Percentiles rank a stretch among this genome's conserved stretches.
Conservation (phyloP, 1,139 yeast species). For the Kurtzmaniella quercitrusa region DNA sequence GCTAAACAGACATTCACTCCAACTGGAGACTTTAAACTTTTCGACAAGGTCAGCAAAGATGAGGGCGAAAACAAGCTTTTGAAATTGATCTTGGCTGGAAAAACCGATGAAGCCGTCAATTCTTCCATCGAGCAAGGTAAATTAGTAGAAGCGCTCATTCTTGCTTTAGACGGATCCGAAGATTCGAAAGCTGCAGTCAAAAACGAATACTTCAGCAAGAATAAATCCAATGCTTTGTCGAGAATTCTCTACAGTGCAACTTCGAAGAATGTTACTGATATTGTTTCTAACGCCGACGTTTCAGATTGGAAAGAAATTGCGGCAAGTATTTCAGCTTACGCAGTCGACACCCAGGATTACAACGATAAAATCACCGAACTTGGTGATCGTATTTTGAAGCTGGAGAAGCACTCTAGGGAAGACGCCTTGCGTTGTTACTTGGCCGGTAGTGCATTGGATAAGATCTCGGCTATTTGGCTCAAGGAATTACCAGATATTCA, state of each 20-base stretch:
- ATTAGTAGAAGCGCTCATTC: constrained; percentile 73
- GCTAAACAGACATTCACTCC: constrained; percentile 29
- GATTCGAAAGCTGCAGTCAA: constrained; percentile 64
- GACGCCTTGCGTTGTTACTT: constrained; percentile 76
- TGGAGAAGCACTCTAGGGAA: constrained; percentile 45
- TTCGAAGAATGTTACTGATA: constrained; percentile 58
- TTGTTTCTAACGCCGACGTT: constrained; percentile 75
- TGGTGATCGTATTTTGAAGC: constrained; percentile 61
- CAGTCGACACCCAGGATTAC: constrained; percentile 43
- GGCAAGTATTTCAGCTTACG: constrained; percentile 60
- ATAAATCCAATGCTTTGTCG: constrained; percentile 56
- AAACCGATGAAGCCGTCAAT: constrained; percentile 65
- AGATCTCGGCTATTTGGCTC: constrained; percentile 80
- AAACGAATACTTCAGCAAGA: constrained; percentile 62
- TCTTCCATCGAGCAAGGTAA: constrained; percentile 61
- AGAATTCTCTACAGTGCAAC: constrained; percentile 71
- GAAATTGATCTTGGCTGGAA: constrained; percentile 58
- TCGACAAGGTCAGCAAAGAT: constrained; percentile 17
- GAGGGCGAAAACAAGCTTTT: constrained; percentile 43
- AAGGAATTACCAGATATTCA: constrained; percentile 66
- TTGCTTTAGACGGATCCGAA: constrained; percentile 71
- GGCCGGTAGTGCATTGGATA: constrained; percentile 79
- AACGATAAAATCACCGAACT: constrained; percentile 56
- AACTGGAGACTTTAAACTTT: constrained; percentile 42
- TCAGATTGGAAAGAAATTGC: constrained; percentile 82